phyloP scores from a whole-genome alignment of 2,329 filamentous ascomycete species.

The Davidsoniella australis region DNA sequence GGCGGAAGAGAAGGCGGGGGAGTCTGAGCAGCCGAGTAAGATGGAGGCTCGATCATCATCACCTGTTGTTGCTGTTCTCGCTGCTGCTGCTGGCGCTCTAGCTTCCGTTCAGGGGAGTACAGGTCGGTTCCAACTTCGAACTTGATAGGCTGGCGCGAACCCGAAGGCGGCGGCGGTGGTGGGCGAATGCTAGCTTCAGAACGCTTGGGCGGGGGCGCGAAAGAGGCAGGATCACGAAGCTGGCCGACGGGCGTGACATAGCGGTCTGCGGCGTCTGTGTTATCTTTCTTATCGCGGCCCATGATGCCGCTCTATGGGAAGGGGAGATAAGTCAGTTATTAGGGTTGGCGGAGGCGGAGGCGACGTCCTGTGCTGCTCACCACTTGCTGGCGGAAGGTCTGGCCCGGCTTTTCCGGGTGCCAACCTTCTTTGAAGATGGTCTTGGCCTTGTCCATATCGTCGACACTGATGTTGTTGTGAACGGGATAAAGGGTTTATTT shows the following conservation, averaged over 20 bases:
- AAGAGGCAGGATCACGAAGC: constrained; percentile 59
- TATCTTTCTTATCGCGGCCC: constrained; percentile 23
- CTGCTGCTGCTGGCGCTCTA: constrained; percentile 9
- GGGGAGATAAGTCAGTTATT: not conserved
- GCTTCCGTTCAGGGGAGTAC: constrained; percentile 3
- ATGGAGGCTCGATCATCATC: too few relatives aligned
- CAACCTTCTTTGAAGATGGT: constrained; percentile 10
- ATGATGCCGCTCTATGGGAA: constrained; percentile 27
- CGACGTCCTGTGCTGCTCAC: constrained; percentile 12
- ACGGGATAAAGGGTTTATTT: too few relatives aligned
- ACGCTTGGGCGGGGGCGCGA: constrained; percentile 64
- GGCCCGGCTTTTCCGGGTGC: constrained; percentile 11
- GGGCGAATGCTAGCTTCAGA: constrained; percentile 21
- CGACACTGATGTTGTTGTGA: not conserved
- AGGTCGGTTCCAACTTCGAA: constrained; percentile 14
- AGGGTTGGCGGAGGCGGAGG: not conserved
- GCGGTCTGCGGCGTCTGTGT: constrained; percentile 20
- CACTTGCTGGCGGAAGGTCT: constrained; percentile 22
- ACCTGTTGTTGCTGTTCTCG: too few relatives aligned
- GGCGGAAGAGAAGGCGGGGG: constrained; percentile 54
- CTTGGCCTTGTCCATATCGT: constrained; percentile 10
- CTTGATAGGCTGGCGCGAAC: constrained; percentile 3
- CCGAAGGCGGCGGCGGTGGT: constrained; percentile 16
- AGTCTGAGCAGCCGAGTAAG: constrained; percentile 12
- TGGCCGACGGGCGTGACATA: constrained; percentile 44